Base-by-base conservation (phyloP, 495 filamentous ascomycete species). In the Aspergillus ostianus region DNA sequence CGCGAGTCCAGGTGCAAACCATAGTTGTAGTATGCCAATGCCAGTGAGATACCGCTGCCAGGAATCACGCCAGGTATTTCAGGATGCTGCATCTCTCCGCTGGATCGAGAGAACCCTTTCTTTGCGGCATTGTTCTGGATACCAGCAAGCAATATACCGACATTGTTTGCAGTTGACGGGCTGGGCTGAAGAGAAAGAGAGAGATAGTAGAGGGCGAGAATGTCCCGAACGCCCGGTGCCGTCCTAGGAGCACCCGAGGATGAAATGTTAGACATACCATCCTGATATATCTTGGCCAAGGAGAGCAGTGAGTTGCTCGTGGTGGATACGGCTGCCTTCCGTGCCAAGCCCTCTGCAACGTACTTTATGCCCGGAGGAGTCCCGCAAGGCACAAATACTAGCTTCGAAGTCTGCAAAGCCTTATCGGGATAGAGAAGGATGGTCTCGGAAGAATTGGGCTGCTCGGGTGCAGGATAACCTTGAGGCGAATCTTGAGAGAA, bases 101-200 rank as follows among this genome's bases (percentile, higher is more conserved):
- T 71, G 6, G 71, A 58, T 26, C 76, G 63, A 8, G 73, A 62
- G 19, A 70, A 56, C 19, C 67, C 64, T 65, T 75, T 73, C 8
- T 71, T 65, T n/a, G 83, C 70, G 7, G 83, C 75, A 36, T 86
- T 82, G 64, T 96, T 91, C 62, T 97, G 94, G 18, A 99, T 90
- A 51, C 94, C 91, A 2, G 94, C 95, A 29, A 99, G 84, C 30
- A 99, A 78, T 55, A 99, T 99, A 5, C 94, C 94, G 47, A 99
- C 95, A 70, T 99, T 99, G 67, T 99, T 99, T 13, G 94, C 94
- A 0, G 94, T 99, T 6, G 95, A 98, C 20, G 94, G 94, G 66
- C 94, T 98, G 20, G 94, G 92, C 59, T 96, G 93, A 9, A 99
- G 81, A 0, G 95, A 95, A 21, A 99, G 79, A 6, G 95, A 98